Percentiles rank a stretch among this genome's conserved stretches.
These are phyloP conservation scores for Clavispora asparagi DNA, from an alignment of 805 yeast species.

Conservation along the genomic window DNA sequence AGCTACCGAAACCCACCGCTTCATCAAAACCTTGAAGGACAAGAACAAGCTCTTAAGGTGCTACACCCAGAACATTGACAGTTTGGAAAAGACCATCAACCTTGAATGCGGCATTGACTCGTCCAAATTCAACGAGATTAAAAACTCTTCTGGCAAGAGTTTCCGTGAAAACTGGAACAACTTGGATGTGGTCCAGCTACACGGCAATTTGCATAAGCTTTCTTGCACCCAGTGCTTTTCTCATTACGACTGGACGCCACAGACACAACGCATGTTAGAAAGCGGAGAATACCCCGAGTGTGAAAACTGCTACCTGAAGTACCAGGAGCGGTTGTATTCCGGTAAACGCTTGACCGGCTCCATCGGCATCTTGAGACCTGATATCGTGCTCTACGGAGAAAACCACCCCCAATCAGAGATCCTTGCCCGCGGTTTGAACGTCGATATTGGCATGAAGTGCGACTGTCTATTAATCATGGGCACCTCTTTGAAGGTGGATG, in stretches of 20 bases:
- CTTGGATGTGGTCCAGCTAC: conserved; percentile 79
- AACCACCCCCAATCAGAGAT: conserved; percentile 82
- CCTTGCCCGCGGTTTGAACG: conserved; percentile 64
- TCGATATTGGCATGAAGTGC: conserved; percentile 64
- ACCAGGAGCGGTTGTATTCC: conserved; percentile 47
- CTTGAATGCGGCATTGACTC: conserved; percentile 52
- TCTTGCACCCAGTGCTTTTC: conserved; percentile 70
- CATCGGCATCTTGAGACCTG: conserved; percentile 79
- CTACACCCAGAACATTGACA: conserved; percentile 94
- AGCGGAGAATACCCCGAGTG: conserved; percentile 76
- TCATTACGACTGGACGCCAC: conserved; percentile 56
- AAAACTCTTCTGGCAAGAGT: conserved; percentile 12
- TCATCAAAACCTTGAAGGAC: conserved; percentile 56
- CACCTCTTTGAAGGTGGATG: conserved; percentile 86
- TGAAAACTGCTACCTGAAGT: conserved; percentile 55
- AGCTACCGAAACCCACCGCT: conserved; percentile 82
- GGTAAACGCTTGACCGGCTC: conserved; percentile 74
- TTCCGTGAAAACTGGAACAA: conserved; percentile 50
- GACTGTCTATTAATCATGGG: conserved; percentile 86
- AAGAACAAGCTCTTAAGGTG: conserved; percentile 71
- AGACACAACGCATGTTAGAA: conserved; percentile 41
- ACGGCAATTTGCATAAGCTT: conserved; percentile 77
- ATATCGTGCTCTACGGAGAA: conserved; percentile 89
- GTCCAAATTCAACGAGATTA: conserved; percentile 20
- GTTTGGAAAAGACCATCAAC: conserved; percentile 66